Base-by-base conservation (phyloP, 768 basidiomycete species). In the Mrakia hoshinonis region DNA sequence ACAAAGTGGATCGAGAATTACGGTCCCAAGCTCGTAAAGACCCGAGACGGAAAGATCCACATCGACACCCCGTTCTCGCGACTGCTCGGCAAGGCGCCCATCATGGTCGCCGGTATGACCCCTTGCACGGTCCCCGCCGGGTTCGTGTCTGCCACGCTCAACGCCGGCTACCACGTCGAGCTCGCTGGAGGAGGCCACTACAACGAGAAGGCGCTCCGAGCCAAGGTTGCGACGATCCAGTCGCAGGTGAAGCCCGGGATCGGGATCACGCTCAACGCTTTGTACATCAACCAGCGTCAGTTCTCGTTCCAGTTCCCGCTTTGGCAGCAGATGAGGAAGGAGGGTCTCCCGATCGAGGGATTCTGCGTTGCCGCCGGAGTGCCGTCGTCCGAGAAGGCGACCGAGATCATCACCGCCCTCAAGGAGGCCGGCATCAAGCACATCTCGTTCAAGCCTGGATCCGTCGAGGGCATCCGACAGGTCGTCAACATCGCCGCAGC, bases 61-160 rank as follows among this genome's bases (percentile, higher is more conserved):
- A 84, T 99, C 76, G 93, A 99, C 80, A 97, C 95, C 0, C 89
- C 92, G 4, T 95, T 97, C 85, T 95, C 95, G 63, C 90, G 96
- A 72, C 85, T 99, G 54, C 81, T 99, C 52, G 92, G 92, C 76
- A 99, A 98, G 82, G 87, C 96, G 3, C 96, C 96, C 43, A 89
- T 99, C 81, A 98, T 98, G 96, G 93, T 99, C 48, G 95, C 94
- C 62, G 96, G 96, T 72, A 98, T 99, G 96, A 99, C 96, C 0
- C 96, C 96, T 0, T 89, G 89, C 1, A 99, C 96, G 39, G 96
- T 99, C 74, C 89, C 94, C 79, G 89, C 89, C 39, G 93, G 93
- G 22, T 95, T 98, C 79, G 94, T 97, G 76, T 87, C 88, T 72
- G 94, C 96, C 10, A 85, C 95, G 58, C 87, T 96, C 75, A 85